Base-by-base conservation (phyloP, 495 filamentous ascomycete genomes). In the Halenospora varia region DNA sequence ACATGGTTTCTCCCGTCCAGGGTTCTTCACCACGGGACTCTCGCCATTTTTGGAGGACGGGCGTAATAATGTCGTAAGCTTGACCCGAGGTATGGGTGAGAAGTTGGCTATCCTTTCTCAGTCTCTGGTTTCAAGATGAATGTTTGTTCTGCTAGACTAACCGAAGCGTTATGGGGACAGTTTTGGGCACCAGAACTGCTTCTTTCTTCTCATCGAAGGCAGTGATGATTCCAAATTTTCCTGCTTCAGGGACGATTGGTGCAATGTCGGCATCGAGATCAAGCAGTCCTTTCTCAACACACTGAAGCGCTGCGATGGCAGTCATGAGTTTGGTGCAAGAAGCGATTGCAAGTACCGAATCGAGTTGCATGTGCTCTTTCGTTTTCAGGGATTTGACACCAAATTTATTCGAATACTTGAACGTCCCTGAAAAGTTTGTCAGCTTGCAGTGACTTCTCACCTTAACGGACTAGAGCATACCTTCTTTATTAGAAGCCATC, bases 281-380 rank as follows among this genome's bases (percentile, higher is more conserved):
- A 10, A 87, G 61, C 25, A 57, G 64, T 0, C 80, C 80, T 48
- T 79, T 70, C 57, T 86, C 83, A 11, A 84, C 77, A 1, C 82
- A 71, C 57, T 87, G 82, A 80, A 86, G 81, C 52, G 70, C 77
- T 0, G 82, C 79, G 51, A 87, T 71, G 0, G 72, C 73, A 1
- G 70, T 68, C 3, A 84, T 61, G 59, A 83, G 58, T 58, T 84
- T 84, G 0, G 82, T 83, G 64, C 78, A 83, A 19, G 78, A 82
- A 40, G 79, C 79, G n/a, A 84, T 77, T 76, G 74, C 83, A 59
- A 82, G 82, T n/a, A 78, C 59, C 8, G 56, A 76, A 25, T 83
- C 78, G 2, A 77, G 48, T 2, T 65, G 72, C 75, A 84, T 35
- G 24, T 3, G 15, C 4, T 20, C 42, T 8, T n/a, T n/a, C 13